Evolutionary conservation across 106 monocot genomes (phyloP).

Genomic region (Gastrodia elata): DNA sequence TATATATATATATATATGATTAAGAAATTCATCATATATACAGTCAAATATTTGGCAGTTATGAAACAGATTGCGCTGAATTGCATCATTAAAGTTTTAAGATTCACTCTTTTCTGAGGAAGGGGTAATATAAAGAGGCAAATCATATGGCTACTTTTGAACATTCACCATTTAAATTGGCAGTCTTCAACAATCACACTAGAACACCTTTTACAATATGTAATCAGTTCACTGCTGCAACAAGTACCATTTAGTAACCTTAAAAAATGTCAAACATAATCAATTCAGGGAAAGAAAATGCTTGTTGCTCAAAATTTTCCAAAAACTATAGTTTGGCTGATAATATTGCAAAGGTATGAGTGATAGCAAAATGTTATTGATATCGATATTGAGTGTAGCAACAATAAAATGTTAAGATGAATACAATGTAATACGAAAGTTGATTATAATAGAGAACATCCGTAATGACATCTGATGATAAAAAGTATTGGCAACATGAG

Average conservation of each 20-base stretch:
- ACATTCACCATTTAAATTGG: too few relatives aligned
- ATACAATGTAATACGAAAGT: background rate
- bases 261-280: background rate
- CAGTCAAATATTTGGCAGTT: background rate
- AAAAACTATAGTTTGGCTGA: background rate
- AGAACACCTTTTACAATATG: too few relatives aligned
- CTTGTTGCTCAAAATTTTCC: background rate
- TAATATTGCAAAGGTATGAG: background rate
- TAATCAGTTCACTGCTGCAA: background rate
- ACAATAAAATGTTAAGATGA: background rate
- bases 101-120: background rate
- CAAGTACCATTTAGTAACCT: background rate
- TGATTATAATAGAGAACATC: background rate
- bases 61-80: background rate
- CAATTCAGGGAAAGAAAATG: background rate
- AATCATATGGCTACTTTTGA: too few relatives aligned
- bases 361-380: background rate
- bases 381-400: background rate
- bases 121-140: too few relatives aligned
- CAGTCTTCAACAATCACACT: too few relatives aligned
- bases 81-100: background rate
- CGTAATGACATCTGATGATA: background rate
- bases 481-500: too few relatives aligned
- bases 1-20: too few relatives aligned
- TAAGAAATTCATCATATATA: background rate